Conservation (phyloP, 805 yeast species). For the Spathaspora passalidarum region DNA sequence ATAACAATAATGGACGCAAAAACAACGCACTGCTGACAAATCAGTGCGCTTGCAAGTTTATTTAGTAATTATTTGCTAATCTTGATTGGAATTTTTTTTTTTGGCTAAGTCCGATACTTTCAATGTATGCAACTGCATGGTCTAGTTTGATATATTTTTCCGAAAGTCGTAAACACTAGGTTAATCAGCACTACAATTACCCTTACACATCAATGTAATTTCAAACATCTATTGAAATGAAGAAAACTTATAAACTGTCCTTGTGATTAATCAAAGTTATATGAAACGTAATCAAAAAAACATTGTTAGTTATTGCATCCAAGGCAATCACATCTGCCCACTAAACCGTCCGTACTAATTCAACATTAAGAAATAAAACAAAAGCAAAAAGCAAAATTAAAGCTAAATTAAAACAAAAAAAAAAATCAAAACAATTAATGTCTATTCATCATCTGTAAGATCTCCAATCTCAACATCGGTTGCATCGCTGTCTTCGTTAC, state of each 20-base stretch:
- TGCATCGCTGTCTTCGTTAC: constrained; percentile 27
- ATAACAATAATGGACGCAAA: neutral
- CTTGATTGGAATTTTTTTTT: neutral
- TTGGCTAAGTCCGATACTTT: too few species aligned
- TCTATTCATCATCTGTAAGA: constrained; percentile 13
- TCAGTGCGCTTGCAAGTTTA: neutral
- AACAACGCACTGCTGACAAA: neutral
- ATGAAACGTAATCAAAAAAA: neutral
- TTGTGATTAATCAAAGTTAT: neutral
- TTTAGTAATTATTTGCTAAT: neutral
- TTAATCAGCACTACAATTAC: too few species aligned
- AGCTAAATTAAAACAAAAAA: too few species aligned
- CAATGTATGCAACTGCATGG: too few species aligned
- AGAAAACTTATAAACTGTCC: neutral
- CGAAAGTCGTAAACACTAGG: too few species aligned
- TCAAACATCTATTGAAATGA: neutral
- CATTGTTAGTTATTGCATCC: neutral
- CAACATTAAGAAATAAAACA: neutral
- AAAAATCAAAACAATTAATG: neutral
- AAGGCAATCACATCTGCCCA: neutral
- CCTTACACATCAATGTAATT: neutral
- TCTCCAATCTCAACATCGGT: constrained; percentile 34
- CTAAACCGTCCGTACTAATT: neutral
- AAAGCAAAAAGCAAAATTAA: too few species aligned
- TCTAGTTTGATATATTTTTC: too few species aligned